phyloP scores from a whole-genome alignment of 2,329 filamentous ascomycete genomes.

The Colletotrichum sp. region DNA sequence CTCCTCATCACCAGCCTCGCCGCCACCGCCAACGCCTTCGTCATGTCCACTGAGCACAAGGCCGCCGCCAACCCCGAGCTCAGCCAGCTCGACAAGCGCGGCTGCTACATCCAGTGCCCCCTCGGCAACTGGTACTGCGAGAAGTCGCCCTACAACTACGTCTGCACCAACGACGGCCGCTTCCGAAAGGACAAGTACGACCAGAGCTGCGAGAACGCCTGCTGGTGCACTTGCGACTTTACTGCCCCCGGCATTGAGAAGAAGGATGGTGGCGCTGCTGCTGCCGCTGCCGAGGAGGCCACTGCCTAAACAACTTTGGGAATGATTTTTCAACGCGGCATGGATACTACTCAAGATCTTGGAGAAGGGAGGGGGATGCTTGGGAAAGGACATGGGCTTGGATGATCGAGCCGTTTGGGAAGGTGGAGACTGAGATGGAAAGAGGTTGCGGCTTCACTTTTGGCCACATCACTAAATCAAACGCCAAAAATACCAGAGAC shows the following conservation, averaged over 20 bases:
- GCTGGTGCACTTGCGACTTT: conserved; percentile 5
- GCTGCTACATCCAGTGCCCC: not conserved
- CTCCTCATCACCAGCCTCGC: not conserved
- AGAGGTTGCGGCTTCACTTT: not conserved
- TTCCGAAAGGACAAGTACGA: not conserved
- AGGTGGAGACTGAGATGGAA: not conserved
- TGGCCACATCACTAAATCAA: not conserved
- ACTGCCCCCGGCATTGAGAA: not conserved
- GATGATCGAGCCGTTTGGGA: not conserved
- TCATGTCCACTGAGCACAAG: not conserved
- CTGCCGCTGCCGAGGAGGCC: not conserved
- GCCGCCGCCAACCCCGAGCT: not conserved
- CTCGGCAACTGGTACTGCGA: not conserved
- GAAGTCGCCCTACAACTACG: not conserved
- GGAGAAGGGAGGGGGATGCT: not conserved
- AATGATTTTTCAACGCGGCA: fast-evolving
- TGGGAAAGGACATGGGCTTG: not conserved
- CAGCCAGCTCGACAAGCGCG: not conserved
- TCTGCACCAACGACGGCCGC: not conserved
- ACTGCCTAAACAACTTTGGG: not conserved
- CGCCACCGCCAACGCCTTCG: not conserved
- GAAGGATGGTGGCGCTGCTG: not conserved
- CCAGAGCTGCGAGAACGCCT: conserved; percentile 1
- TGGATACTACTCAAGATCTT: not conserved
- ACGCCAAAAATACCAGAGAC: fast-evolving